Percentiles rank a stretch among this genome's conserved stretches.
Evolutionary conservation across 768 basidiomycete species (phyloP).

Genomic region (Mycena galopus): DNA sequence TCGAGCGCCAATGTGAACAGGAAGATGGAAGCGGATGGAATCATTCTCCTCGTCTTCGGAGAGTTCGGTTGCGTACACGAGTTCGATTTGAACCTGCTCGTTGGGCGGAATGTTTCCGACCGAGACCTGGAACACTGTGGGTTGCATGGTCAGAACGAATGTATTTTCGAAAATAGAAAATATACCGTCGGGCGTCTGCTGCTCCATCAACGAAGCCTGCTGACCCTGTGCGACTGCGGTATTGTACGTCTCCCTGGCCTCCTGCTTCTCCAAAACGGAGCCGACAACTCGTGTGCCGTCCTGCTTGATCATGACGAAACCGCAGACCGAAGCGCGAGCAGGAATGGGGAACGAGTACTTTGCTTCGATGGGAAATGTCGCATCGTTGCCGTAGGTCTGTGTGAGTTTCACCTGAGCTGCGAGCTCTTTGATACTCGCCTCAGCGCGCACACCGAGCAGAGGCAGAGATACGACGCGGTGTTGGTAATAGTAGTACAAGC

Average conservation of each 20-base stretch:
- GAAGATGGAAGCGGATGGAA: conserved; percentile 26
- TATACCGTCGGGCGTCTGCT: conserved; percentile 28
- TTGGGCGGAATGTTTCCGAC: conserved; percentile 22
- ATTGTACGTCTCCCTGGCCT: conserved; percentile 28
- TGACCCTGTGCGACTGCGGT: conserved; percentile 25
- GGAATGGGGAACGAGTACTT: conserved; percentile 32
- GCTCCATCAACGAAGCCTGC: conserved; percentile 28
- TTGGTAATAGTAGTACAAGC: not conserved
- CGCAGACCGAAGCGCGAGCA: conserved; percentile 19
- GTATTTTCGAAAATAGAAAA: not conserved
- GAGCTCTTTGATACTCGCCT: not conserved
- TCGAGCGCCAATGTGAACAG: conserved; percentile 26
- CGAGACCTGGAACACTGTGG: conserved; percentile 31
- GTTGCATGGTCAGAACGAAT: not conserved
- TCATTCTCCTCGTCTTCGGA: conserved; percentile 26
- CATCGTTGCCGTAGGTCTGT: conserved; percentile 31
- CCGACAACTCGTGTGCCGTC: conserved; percentile 33
- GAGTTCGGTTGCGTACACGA: conserved; percentile 29
- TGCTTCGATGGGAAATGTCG: conserved; percentile 20
- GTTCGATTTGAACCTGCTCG: conserved; percentile 24
- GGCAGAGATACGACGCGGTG: not conserved
- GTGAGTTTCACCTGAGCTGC: not conserved
- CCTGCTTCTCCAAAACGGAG: conserved; percentile 28
- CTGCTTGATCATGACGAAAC: conserved; percentile 29
- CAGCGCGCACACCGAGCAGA: not conserved